These are phyloP conservation scores for Leishmania braziliensis DNA, from an alignment of 208 protist genomes.

Conservation along the genomic window DNA sequence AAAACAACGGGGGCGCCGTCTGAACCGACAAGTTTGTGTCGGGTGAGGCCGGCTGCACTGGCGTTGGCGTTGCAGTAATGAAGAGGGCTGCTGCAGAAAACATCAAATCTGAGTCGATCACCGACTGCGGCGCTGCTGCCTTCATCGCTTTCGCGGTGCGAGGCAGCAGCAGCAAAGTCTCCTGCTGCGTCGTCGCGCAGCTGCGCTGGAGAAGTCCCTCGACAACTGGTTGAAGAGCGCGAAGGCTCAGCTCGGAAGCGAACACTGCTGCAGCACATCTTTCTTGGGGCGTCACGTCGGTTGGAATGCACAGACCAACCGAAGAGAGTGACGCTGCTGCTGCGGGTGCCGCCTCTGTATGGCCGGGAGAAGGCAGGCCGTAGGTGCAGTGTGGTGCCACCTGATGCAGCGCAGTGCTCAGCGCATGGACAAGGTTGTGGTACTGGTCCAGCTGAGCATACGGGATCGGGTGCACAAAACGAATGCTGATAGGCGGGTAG, in stretches of 20 bases:
- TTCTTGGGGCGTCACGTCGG: neutral
- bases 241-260: neutral
- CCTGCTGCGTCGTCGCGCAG: neutral
- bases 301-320: neutral
- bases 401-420: neutral
- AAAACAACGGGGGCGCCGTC: neutral
- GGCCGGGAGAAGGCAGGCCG: neutral
- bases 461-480: neutral
- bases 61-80: neutral
- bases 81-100: neutral
- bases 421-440: neutral
- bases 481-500: neutral
- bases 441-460: neutral
- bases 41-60: neutral
- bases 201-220: conserved; percentile 1
- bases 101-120: neutral
- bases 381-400: neutral
- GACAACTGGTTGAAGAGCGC: neutral
- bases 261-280: neutral
- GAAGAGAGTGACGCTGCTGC: neutral
- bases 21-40: neutral
- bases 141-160: neutral
- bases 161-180: neutral
- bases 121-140: neutral
- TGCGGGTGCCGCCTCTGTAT: neutral